Evolutionary conservation across 2,329 filamentous ascomycete species (phyloP).

Genomic region (Diaporthe sp.): DNA sequence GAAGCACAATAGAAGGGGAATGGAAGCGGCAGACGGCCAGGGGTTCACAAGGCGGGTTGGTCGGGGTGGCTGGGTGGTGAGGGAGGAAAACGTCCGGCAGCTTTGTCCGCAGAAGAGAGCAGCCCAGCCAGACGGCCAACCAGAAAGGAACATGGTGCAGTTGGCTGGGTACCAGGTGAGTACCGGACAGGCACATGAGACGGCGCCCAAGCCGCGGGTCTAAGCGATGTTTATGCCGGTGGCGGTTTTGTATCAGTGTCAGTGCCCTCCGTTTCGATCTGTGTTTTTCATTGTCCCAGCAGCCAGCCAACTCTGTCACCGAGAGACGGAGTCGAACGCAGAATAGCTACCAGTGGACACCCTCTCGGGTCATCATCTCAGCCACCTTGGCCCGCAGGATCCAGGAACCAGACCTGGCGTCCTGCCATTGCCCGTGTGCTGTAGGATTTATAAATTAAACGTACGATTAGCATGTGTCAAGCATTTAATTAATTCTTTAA

Average conservation of each 20-base stretch:
- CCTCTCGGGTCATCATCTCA: slow-evolving; percentile 10
- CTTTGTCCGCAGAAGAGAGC: neutral
- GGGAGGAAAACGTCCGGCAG: slow-evolving; percentile 32
- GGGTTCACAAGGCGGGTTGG: slow-evolving; percentile 1
- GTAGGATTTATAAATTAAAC: slow-evolving; percentile 10
- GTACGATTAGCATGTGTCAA: no score
- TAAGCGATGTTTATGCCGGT: slow-evolving; percentile 26
- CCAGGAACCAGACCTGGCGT: slow-evolving; percentile 16
- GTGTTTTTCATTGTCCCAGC: neutral
- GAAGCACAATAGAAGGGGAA: slow-evolving; percentile 31
- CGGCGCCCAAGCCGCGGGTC: slow-evolving; percentile 31
- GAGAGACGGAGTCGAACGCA: slow-evolving; percentile 11
- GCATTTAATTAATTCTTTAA: no score
- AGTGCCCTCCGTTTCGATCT: slow-evolving; percentile 12
- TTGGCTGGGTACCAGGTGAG: slow-evolving; percentile 18
- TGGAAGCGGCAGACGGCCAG: slow-evolving; percentile 18
- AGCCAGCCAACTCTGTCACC: slow-evolving; percentile 3
- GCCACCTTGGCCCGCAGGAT: slow-evolving; percentile 15
- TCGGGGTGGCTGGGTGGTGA: neutral
- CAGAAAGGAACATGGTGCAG: slow-evolving; percentile 27
- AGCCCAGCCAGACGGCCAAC: neutral
- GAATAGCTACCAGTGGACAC: slow-evolving; percentile 1
- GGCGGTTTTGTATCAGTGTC: slow-evolving; percentile 30
- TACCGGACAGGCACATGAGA: slow-evolving; percentile 30
- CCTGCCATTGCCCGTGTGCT: slow-evolving; percentile 21